Evolutionary conservation across 2,329 filamentous ascomycete genomes (phyloP).

Genomic region (Polytolypa hystricis): DNA sequence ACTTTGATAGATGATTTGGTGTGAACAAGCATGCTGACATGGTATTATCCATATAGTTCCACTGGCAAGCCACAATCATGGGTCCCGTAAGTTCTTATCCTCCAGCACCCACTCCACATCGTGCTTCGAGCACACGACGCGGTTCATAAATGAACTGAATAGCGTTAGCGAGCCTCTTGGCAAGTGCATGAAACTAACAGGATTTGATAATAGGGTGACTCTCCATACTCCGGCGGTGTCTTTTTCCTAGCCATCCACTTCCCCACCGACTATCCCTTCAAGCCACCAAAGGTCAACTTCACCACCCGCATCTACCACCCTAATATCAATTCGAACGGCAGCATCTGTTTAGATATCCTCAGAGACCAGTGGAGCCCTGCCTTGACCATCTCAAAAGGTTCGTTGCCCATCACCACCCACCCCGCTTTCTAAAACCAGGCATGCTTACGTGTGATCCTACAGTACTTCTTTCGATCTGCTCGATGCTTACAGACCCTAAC

Average conservation of each 20-base stretch:
- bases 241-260: slow-evolving; percentile 99
- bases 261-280: slow-evolving; percentile 99
- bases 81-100: slow-evolving; percentile 66
- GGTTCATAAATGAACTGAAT: too few species aligned
- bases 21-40: too few species aligned
- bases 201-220: slow-evolving; percentile 62
- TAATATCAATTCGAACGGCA: slow-evolving; percentile 99
- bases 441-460: too few species aligned
- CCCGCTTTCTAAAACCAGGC: too few species aligned
- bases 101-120: too few species aligned
- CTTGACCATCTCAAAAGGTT: slow-evolving; percentile 97
- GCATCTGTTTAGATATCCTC: slow-evolving; percentile 96
- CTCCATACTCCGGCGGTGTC: slow-evolving; percentile 93
- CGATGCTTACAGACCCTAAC: slow-evolving; percentile 99
- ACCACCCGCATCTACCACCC: slow-evolving; percentile 99
- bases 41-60: slow-evolving; percentile 73
- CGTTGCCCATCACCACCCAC: slow-evolving; percentile 10
- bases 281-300: slow-evolving; percentile 99
- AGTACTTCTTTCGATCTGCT: slow-evolving; percentile 98
- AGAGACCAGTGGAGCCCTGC: slow-evolving; percentile 99
- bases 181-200: too few species aligned
- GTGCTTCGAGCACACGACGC: too few species aligned
- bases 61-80: slow-evolving; percentile 99
- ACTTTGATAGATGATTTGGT: slow-evolving; percentile 2
- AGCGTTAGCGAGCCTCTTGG: too few species aligned